Evolutionary conservation across 139 green algal species (phyloP), one percentile per base, ranked within the genome.

Genomic region (Chlorella sp.): DNA sequence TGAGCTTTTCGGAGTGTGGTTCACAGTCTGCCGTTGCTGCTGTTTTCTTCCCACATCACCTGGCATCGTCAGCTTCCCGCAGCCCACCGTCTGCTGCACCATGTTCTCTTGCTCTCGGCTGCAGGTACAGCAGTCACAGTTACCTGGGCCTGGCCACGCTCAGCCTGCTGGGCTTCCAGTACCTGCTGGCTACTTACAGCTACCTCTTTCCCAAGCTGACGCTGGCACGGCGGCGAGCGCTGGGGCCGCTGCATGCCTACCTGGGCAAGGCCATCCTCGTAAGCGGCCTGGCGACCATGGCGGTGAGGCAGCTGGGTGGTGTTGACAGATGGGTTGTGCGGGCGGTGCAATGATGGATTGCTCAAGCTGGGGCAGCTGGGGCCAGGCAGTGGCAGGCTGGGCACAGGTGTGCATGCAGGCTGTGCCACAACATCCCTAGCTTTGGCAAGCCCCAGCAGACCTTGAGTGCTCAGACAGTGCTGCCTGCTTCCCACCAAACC

Each of bases 121-220:
- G 76, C 76, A 82, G 76, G 54, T 81, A 68, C 89, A 89, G 64
- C 44, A 79, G 87, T 0, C 94, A 97, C 86, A 84, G 77, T 24
- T 84, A 40, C 32, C 68, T 88, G 30, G 87, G 87, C 16, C 24
- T 94, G 28, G 51, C 79, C 0, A 86, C 87, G 43, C 34, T 94
- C 19, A 36, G 46, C 3, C 58, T 90, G 75, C 44, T 86, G 17
- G 32, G 51, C 0, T 20, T 84, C 67, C 90, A 93, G 84, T 91
- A 86, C 67, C 3, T 81, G 3, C 38, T 90, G 1, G 90, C 79
- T 0, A 19, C 78, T 0, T 58, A 43, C 32, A 81, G 73, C 13
- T 93, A 88, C 69, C 13, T 90, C 20, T 88, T 43, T 14, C 90
- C 90, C 26, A 90, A 90, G 41, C 62, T 87, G 14, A 65, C 85